Conservation (phyloP, 2,329 filamentous ascomycete genomes). For the Septoria linicola region DNA sequence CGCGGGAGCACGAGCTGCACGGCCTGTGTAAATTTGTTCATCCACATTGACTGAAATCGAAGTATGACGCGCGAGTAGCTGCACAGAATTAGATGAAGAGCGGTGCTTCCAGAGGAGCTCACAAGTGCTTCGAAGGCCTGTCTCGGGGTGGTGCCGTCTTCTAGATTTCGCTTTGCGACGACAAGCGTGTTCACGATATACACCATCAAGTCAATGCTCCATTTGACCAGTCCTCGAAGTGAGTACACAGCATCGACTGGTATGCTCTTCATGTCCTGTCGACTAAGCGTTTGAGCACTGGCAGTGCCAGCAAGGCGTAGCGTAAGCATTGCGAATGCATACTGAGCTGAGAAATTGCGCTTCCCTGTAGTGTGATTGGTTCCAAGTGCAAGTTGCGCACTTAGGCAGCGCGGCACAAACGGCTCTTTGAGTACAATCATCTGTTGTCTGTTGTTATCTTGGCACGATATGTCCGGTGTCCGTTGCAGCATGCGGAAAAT, state of each 20-base stretch:
- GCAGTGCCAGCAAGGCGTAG: constrained; percentile 60
- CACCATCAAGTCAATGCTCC: constrained; percentile 67
- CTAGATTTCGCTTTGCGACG: constrained; percentile 37
- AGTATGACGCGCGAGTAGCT: constrained; percentile 73
- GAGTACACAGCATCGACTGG: constrained; percentile 66
- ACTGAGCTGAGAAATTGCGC: constrained; percentile 67
- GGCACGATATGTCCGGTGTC: constrained; percentile 75
- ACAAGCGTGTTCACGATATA: constrained; percentile 57
- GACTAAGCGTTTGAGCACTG: constrained; percentile 29
- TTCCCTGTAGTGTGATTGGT: constrained; percentile 62
- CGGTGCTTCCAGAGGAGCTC: constrained; percentile 27
- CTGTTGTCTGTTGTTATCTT: constrained; percentile 58
- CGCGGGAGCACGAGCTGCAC: constrained; percentile 23
- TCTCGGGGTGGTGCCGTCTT: constrained; percentile 10
- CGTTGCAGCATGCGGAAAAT: constrained; percentile 69
- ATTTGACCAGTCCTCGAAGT: constrained; percentile 72
- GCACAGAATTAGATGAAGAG: constrained; percentile 61
- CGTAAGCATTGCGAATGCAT: constrained; percentile 72
- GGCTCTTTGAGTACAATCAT: constrained; percentile 67
- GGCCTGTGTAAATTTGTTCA: constrained; percentile 41
- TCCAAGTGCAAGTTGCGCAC: constrained; percentile 75
- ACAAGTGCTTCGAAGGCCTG: constrained; percentile 27
- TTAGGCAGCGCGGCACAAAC: constrained; percentile 71
- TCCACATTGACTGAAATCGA: constrained; percentile 64
- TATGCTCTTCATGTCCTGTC: constrained; percentile 23